Percentiles rank a stretch among this genome's conserved stretches.
These are phyloP conservation scores for Zygnema cylindricum DNA, from an alignment of 139 green algal genomes.

Conservation along the genomic window DNA sequence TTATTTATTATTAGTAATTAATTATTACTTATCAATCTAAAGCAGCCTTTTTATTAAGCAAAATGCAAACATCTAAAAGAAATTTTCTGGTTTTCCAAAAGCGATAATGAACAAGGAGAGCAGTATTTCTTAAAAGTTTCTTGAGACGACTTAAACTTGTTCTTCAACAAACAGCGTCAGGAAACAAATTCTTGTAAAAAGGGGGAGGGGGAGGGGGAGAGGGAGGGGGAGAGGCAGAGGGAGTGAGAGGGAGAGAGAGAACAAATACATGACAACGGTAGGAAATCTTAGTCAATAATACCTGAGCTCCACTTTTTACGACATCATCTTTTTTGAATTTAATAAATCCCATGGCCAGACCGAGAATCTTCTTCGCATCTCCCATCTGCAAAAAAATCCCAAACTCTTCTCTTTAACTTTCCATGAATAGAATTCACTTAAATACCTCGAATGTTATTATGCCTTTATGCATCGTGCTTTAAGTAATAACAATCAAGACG, in stretches of 20 bases:
- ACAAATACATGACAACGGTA: not conserved
- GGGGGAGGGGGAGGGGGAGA: not conserved
- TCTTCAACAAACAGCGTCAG: not conserved
- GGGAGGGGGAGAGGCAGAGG: not conserved
- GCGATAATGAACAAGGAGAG: no score
- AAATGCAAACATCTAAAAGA: no score
- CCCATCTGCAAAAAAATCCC: conserved; percentile 32
- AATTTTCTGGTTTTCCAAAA: no score
- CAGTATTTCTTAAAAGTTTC: no score
- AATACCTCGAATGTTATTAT: no score
- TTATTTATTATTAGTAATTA: no score
- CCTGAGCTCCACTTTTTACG: conserved; percentile 63
- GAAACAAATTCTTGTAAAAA: not conserved
- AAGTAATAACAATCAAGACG: no score
- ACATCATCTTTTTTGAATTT: conserved; percentile 89
- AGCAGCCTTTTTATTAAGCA: no score
- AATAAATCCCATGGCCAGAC: conserved; percentile 88
- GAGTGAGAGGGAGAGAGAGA: not conserved
- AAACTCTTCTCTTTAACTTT: no score
- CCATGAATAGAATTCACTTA: no score
- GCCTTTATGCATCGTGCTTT: no score
- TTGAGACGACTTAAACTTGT: not conserved
- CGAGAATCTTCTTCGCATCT: conserved; percentile 80
- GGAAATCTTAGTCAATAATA: conserved; percentile 10
- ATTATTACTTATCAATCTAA: no score